Base-by-base conservation (phyloP, 257 asterid genomes). In the Lycium ferocissimum region DNA sequence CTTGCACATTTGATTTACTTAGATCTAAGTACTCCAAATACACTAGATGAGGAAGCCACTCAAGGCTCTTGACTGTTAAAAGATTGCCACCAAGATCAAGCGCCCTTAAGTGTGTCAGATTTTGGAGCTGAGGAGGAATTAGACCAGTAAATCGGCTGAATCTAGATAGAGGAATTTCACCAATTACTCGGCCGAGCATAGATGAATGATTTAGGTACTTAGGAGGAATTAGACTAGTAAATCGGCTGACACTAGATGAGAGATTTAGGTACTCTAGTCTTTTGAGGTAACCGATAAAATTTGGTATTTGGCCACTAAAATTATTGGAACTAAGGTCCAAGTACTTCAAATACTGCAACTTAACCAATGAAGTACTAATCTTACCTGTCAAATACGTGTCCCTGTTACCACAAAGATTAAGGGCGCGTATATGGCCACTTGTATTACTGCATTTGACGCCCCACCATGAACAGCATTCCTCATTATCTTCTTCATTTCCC, bases 321-420 rank as follows among this genome's bases (percentile, higher is more conserved):
- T 18, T 18, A 1, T 58, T 58, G 65, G 65, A 69, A 38, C 76
- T 38, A 69, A 69, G 47, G n/a, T 69, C 76, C 8, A 69, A 18
- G 20, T 69, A 38, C 76, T 69, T 69, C 76, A 69, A 69, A 69
- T 69, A 69, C 6, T 38, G 76, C 76, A 69, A 69, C 76, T 69
- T 38, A 69, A 69, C 20, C 45, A 69, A 69, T 12, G 47, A 38
- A 26, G 20, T 14, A 15, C 76, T 69, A 38, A 15, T 69, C 26
- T 69, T 69, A 69, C 40, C 76, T 69, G 17, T 69, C 22, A 38
- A n/a, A n/a, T n/a, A n/a, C n/a, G n/a, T n/a, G n/a, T n/a, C n/a
- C n/a, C n/a, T n/a, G n/a, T n/a, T n/a, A n/a, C n/a, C n/a, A 33
- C 76, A n/a, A 15, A 33, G 45, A 5, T 26, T 26, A 1, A 38